Evolutionary conservation across 1,139 yeast genomes (phyloP).

Genomic region (Pichia kudriavzevii): DNA sequence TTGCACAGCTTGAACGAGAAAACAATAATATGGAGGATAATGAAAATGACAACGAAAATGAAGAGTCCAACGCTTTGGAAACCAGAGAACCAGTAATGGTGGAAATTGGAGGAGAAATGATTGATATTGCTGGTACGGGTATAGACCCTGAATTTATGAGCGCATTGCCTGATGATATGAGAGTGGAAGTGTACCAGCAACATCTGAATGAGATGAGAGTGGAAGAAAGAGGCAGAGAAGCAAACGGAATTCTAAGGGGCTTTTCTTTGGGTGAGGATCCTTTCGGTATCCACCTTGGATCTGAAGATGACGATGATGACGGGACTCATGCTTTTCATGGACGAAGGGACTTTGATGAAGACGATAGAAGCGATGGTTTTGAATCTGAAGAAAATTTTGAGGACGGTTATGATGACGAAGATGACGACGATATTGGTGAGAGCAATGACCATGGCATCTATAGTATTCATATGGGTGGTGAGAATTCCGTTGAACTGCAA

Average conservation of each 20-base stretch:
- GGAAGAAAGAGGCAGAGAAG: conserved; percentile 37
- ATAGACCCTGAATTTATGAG: conserved; percentile 87
- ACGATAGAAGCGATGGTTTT: conserved; percentile 15
- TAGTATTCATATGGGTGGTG: conserved; percentile 24
- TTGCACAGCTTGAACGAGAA: conserved; percentile 23
- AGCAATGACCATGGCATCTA: conserved; percentile 28
- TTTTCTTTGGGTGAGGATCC: conserved; percentile 5
- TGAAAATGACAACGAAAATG: conserved; percentile 19
- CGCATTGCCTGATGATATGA: conserved; percentile 87
- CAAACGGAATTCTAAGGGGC: conserved; percentile 30
- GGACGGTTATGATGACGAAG: conserved; percentile 20
- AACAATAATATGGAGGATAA: conserved; percentile 20
- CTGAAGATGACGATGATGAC: background rate
- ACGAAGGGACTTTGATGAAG: conserved; percentile 19
- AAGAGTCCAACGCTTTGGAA: conserved; percentile 6
- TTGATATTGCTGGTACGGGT: conserved; percentile 75
- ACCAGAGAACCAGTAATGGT: conserved; percentile 57
- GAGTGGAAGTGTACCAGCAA: conserved; percentile 87
- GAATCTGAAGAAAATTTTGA: conserved; percentile 29
- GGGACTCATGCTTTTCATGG: conserved; percentile 10
- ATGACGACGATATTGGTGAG: conserved; percentile 16
- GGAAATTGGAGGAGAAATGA: conserved; percentile 67
- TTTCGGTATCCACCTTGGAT: conserved; percentile 1
- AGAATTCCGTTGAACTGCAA: conserved; percentile 26
- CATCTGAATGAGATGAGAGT: conserved; percentile 57